Evolutionary conservation across 2,329 filamentous ascomycete genomes (phyloP).

Genomic region (Niveomyces coronatus): DNA sequence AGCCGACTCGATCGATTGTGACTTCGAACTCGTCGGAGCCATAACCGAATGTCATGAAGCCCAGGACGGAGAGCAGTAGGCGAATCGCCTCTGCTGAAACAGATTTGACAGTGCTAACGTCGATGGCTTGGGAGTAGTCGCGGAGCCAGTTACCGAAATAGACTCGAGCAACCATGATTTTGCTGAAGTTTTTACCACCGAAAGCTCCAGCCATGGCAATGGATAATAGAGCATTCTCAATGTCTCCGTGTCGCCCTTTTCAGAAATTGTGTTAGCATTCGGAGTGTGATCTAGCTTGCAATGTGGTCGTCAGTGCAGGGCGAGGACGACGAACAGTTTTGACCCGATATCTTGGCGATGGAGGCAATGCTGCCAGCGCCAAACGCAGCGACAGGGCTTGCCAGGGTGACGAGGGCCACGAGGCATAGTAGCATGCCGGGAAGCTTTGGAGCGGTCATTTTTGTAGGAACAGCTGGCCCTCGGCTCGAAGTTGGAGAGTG

Average conservation of each 20-base stretch:
- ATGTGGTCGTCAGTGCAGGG: not conserved
- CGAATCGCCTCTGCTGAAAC: slow-evolving; percentile 87
- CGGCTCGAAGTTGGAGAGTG: no score
- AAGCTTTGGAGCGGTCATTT: slow-evolving; percentile 39
- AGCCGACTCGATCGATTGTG: slow-evolving; percentile 63
- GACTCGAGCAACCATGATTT: slow-evolving; percentile 76
- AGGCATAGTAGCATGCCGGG: slow-evolving; percentile 44
- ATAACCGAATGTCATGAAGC: slow-evolving; percentile 67
- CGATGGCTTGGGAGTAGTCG: slow-evolving; percentile 90
- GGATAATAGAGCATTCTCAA: slow-evolving; percentile 78
- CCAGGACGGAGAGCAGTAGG: slow-evolving; percentile 77
- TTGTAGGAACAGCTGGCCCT: no score
- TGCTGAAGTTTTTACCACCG: slow-evolving; percentile 70
- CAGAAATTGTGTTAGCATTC: slow-evolving; percentile 9
- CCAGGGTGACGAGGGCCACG: slow-evolving; percentile 54
- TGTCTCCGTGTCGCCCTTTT: slow-evolving; percentile 74
- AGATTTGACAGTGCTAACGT: slow-evolving; percentile 84
- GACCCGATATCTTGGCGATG: slow-evolving; percentile 68
- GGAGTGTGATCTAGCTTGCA: not conserved
- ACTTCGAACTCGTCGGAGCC: slow-evolving; percentile 74
- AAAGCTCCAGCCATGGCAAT: slow-evolving; percentile 47
- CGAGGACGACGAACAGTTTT: slow-evolving; percentile 53
- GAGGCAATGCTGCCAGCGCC: slow-evolving; percentile 83
- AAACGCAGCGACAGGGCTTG: slow-evolving; percentile 63
- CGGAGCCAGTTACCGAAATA: slow-evolving; percentile 96